Base-by-base conservation (phyloP, 1,284 basidiomycete species). In the Phlebopus sp. region DNA sequence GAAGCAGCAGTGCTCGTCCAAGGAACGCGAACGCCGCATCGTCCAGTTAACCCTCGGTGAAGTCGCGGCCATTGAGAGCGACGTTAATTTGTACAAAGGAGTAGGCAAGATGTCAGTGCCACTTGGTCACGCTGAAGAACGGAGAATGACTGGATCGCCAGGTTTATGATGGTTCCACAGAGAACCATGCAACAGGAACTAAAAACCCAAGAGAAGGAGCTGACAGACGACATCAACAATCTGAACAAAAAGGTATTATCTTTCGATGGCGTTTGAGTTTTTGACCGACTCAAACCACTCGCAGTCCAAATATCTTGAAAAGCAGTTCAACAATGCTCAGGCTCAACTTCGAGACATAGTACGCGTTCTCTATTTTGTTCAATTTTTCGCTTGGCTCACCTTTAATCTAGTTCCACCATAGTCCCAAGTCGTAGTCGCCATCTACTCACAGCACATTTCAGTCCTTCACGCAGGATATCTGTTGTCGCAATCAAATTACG, bases 131-230 rank as follows among this genome's bases (percentile, higher is more conserved):
- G 37, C 36, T 10, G n/a, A 27, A 17, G 29, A 21, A 35, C 8
- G 37, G 44, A 40, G 44, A 39, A 21, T 55, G 49, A 50, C 32
- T 17, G 30, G 30, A 17, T 37, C 34, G 39, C 2, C 54, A 95
- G 92, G 90, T 95, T 95, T 67, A 81, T 95, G 77, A 81, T 85
- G 71, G 83, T 90, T n/a, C 90, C 91, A 13, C 78, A 89, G 44
- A 77, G 77, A 42, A 68, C 72, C n/a, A 88, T 96, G 82, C 85
- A 91, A 65, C 74, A 75, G 37, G 82, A 86, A 46, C 69, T 94
- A 49, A 83, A 82, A 59, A 59, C 61, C 1, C 84, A 91, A 59
- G 89, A 93, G 68, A 92, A 89, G 61, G 82, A 88, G 48, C 66
- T 96, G 19, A 71, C 81, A 0, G 91, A 94, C 43, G 92, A 95